Evolutionary conservation across 306 rosid genomes (phyloP).

Genomic region (Sesbania bispinosa): DNA sequence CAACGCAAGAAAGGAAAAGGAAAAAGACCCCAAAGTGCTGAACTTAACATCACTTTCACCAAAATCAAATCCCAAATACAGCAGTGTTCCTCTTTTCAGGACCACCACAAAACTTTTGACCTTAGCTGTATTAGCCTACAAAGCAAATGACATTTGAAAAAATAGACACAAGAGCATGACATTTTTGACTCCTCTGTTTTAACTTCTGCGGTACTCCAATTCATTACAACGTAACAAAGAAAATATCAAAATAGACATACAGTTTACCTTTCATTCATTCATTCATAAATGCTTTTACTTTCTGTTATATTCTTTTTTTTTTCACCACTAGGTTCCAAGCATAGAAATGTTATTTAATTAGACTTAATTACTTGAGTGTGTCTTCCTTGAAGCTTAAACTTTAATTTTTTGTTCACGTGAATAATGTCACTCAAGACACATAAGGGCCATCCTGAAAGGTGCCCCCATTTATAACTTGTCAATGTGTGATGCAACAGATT

Average conservation of each 20-base stretch:
- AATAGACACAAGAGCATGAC: slow-evolving; percentile 24
- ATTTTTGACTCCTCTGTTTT: slow-evolving; percentile 36
- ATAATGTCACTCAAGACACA: slow-evolving; percentile 41
- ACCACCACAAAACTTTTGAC: slow-evolving; percentile 48
- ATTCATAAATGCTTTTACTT: background rate
- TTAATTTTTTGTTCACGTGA: slow-evolving; percentile 49
- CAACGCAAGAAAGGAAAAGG: slow-evolving; percentile 12
- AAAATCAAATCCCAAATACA: slow-evolving; percentile 39
- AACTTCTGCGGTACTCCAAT: slow-evolving; percentile 17
- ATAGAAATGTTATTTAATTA: slow-evolving; percentile 7
- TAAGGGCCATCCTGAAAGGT: slow-evolving; percentile 27
- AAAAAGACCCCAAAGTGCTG: slow-evolving; percentile 26
- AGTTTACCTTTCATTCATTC: too few species aligned
- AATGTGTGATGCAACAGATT: slow-evolving; percentile 43
- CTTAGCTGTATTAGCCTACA: slow-evolving; percentile 37
- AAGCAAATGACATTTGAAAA: slow-evolving; percentile 32
- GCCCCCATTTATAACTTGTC: slow-evolving; percentile 41
- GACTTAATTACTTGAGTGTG: slow-evolving; percentile 11
- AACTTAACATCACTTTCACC: slow-evolving; percentile 39
- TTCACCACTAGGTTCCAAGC: slow-evolving; percentile 13
- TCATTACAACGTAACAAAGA: background rate
- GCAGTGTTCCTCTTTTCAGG: slow-evolving; percentile 42
- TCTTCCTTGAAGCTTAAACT: slow-evolving; percentile 2
- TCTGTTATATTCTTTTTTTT: background rate
- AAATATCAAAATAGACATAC: slow-evolving; percentile 10